Base-by-base conservation (phyloP, 306 rosid species). In the Quillaja saponaria region DNA sequence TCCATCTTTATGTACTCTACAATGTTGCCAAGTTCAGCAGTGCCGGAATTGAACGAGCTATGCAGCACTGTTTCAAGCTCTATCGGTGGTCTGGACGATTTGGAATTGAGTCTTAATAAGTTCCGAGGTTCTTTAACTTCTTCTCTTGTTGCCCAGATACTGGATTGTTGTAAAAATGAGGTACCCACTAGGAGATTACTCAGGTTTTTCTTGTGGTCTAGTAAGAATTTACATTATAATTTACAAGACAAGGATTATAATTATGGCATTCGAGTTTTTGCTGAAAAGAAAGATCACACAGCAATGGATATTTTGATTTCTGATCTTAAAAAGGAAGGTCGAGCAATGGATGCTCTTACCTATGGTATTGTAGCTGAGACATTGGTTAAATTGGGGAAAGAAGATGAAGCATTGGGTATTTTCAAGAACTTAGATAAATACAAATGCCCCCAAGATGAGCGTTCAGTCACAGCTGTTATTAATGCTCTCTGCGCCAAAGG, bases 161-260 rank as follows among this genome's bases (percentile, higher is more conserved):
- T 90, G 50, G 84, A 80, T 72, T 84, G 84, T 57, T 76, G 87
- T 79, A 81, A 90, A 66, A 68, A 64, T 6, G 87, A 83, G 76
- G 96, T 87, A 31, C 87, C 81, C 20, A 71, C 80, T 58, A 78
- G 94, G 71, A 85, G 90, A 63, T 35, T 90, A 76, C 84, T 87
- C n/a, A 83, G 95, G 69, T 90, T 87, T 79, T 83, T 90, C 79
- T 64, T 82, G 60, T 90, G 97, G 95, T 83, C 90, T 14, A 61
- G 53, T 58, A 81, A 74, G 80, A 81, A 73, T 65, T 78, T 87
- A 72, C 72, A 71, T 75, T 48, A 25, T 66, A 58, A 49, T 52
- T 71, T 87, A 57, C 69, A 81, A 53, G 89, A 90, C 73, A 74
- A 79, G 68, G 96, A 79, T 61, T 90, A 87, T 63, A 85, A 85